Conservation (phyloP, 257 asterid genomes). For the Nicotiana knightiana region DNA sequence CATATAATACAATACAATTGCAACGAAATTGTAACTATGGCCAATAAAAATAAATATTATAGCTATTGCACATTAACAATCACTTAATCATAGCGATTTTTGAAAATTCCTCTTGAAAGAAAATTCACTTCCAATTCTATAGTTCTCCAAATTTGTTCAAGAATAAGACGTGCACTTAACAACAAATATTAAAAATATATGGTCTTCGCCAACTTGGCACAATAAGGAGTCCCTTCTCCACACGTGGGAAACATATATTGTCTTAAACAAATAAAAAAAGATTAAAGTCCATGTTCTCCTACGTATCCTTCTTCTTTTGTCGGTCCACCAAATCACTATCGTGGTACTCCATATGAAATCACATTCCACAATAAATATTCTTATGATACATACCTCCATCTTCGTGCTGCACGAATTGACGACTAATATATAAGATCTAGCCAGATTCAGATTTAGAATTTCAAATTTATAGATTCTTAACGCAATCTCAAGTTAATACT, state of each 20-base stretch:
- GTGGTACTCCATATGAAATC: not conserved
- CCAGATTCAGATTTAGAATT: too few relatives aligned
- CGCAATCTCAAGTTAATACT: too few relatives aligned
- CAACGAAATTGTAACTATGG: too few relatives aligned
- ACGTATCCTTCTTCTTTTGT: not conserved
- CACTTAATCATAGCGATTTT: too few relatives aligned
- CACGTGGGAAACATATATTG: not conserved
- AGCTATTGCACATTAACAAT: too few relatives aligned
- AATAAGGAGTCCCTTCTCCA: not conserved
- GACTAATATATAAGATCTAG: not conserved
- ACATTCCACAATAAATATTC: not conserved
- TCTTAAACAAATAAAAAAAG: not conserved
- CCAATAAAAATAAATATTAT: too few relatives aligned
- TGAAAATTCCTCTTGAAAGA: not conserved
- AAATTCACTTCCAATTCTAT: not conserved
- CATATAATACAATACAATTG: too few relatives aligned
- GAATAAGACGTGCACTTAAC: not conserved
- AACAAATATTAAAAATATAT: not conserved
- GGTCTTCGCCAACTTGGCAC: not conserved
- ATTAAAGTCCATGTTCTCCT: not conserved
- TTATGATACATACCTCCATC: not conserved
- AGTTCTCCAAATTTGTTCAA: not conserved
- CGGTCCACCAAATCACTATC: slow-evolving; percentile 1
- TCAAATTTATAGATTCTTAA: too few relatives aligned
- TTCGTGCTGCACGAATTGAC: not conserved